Base-by-base conservation (phyloP, 2,329 filamentous ascomycete species). In the Fusarium paranaense region DNA sequence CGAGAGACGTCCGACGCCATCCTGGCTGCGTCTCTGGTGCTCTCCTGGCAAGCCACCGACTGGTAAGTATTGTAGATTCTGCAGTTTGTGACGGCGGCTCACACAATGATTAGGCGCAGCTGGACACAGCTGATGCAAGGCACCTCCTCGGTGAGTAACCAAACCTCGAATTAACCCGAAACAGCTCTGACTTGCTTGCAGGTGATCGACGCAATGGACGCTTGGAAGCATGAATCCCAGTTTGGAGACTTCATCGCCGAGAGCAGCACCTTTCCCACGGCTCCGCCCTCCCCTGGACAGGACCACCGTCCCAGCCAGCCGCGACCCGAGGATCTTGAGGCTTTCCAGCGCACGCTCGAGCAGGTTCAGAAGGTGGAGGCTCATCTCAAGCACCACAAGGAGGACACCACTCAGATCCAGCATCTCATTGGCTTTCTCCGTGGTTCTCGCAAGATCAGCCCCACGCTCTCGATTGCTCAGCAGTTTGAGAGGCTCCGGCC, bases 41-140 rank as follows among this genome's bases (percentile, higher is more conserved):
- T 99, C 59, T 97, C 95, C 40, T 98, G 97, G 95, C 96, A 98
- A 85, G 94, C 95, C 65, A 97, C 93, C 69, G 96, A 98, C 86
- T 98, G 95, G 96, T 97, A 89, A 87, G 92, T 66, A 30, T 25
- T 58, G 38, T 25, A n/a, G 40, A 65, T 38, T 30, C 37, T 37
- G 18, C 38, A 45, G 50, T 32, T 54, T 42, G 38, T 50, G 32
- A 62, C 25, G 20, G 22, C 30, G 54, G 57, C 61, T 81, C 71
- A 81, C 77, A 62, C 52, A 80, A 81, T 81, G 86, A 80, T 66
- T 81, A 97, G 95, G 94, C 92, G 93, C 82, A 94, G 92, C 83
- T 98, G 96, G 96, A 95, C 93, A 72, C 95, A 95, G 75, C 87
- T 98, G 69, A 97, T 98, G 87, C 94, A 96, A 80, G 96, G 95